A percentile compares a stretch with the other conserved stretches of the same genome.
phyloP scores from a whole-genome alignment of 345 rosid species.

The Microcos paniculata region DNA sequence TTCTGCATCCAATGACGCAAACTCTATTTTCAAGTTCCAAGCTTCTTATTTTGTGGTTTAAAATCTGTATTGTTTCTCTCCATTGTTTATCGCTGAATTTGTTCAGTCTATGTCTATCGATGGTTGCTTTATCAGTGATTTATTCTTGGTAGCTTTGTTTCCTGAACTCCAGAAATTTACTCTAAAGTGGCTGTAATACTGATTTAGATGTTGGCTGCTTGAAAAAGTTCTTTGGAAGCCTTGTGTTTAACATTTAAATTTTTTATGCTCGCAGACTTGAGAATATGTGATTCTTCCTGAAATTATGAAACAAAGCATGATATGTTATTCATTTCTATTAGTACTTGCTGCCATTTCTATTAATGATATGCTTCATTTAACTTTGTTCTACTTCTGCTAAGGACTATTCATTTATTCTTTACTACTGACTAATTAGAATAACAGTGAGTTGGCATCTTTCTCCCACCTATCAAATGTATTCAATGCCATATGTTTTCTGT shows the following conservation, averaged over 20 bases:
- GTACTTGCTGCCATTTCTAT: background rate
- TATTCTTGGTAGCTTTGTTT: background rate
- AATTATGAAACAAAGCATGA: background rate
- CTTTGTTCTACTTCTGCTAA: background rate
- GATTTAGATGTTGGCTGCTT: background rate
- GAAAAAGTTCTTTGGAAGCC: background rate
- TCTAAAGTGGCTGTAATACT: background rate
- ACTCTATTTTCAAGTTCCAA: background rate
- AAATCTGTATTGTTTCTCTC: background rate
- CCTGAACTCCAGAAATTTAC: background rate
- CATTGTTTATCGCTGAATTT: background rate
- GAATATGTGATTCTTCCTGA: conserved; percentile 2
- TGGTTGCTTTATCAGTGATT: background rate
- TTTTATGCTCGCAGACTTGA: background rate
- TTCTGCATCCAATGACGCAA: background rate
- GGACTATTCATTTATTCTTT: background rate
- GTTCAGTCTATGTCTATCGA: background rate
- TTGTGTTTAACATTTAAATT: background rate
- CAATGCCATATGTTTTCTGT: background rate
- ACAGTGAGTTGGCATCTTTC: background rate
- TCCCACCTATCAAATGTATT: background rate
- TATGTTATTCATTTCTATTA: background rate
- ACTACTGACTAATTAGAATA: background rate
- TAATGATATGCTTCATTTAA: background rate
- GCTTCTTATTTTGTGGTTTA: background rate